Evolutionary conservation across 2,329 filamentous ascomycete species (phyloP), one percentile per base, ranked within the genome.

Genomic region (Talaromyces albobiverticillius): DNA sequence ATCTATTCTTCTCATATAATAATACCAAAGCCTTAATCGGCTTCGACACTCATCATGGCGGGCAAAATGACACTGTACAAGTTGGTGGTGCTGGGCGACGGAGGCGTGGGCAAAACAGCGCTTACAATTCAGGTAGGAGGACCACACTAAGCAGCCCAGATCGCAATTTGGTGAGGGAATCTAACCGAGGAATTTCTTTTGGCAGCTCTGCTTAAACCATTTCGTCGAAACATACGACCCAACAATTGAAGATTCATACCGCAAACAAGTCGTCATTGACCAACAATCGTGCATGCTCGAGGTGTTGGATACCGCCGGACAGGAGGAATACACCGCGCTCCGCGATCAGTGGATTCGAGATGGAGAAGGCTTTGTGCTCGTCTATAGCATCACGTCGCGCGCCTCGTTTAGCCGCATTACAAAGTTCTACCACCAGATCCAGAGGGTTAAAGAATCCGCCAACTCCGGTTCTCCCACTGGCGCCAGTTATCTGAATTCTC

Each of bases 271-370:
- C 53, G 82, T 96, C 68, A 97, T 97, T 73, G 94, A 97, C 56
- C 83, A 85, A 54, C 89, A 94, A 72, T 90, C 90, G 40, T 95
- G 90, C 77, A 95, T 95, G 90, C 84, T 95, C 63, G 90, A 95
- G 71, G 91, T 96, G 46, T 83, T 96, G 66, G 94, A 99, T 76
- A 99, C 94, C 52, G 94, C 94, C 50, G 94, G 94, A 55, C 94
- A 99, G 73, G 94, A 99, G 77, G 94, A 99, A 77, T 99, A 97
- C 76, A 96, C 93, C 60, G 94, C 94, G 45, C 79, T 97, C 66
- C 84, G 94, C 67, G 94, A 97, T 72, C 94, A 97, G 78, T 97
- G 93, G 93, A 97, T 97, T 71, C 86, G 94, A 64, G 93, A 97
- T 69, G 93, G 94, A 62, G 94, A 99, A 73, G 94, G 94, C 18